Percentiles rank a stretch among this genome's conserved stretches.
Evolutionary conservation across 2,329 filamentous ascomycete genomes (phyloP).

Genomic region (Celoporthe dispersa): DNA sequence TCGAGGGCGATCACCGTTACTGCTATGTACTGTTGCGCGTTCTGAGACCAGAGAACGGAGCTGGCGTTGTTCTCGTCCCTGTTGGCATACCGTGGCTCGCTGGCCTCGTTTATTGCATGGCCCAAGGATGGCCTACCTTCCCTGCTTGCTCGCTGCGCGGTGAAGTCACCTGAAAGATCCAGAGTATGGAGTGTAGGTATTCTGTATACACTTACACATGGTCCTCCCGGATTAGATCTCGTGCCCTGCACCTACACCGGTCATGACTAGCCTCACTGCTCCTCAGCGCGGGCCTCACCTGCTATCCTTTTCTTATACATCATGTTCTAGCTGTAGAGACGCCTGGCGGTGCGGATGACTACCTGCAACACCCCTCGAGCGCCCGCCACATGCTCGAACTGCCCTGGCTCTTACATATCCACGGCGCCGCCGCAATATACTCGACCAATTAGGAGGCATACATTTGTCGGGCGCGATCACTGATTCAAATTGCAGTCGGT

Average conservation of each 20-base stretch:
- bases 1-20: neutral
- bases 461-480: neutral
- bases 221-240: neutral
- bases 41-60: neutral
- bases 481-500: neutral
- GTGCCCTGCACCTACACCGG: neutral
- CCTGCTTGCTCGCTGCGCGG: constrained; percentile 1
- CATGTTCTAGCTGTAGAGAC: no score
- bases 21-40: neutral
- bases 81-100: neutral
- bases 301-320: neutral
- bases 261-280: no score
- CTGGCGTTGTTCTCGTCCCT: neutral
- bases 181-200: neutral
- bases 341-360: no score
- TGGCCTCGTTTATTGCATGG: neutral
- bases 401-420: neutral
- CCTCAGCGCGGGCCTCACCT: neutral
- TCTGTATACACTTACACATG: neutral
- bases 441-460: neutral
- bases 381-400: neutral
- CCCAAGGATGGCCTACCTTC: neutral
- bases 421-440: neutral
- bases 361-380: no score
- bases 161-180: constrained; percentile 12